Evolutionary conservation across 2,329 filamentous ascomycete genomes (phyloP).

Genomic region (Alternaria dauci): DNA sequence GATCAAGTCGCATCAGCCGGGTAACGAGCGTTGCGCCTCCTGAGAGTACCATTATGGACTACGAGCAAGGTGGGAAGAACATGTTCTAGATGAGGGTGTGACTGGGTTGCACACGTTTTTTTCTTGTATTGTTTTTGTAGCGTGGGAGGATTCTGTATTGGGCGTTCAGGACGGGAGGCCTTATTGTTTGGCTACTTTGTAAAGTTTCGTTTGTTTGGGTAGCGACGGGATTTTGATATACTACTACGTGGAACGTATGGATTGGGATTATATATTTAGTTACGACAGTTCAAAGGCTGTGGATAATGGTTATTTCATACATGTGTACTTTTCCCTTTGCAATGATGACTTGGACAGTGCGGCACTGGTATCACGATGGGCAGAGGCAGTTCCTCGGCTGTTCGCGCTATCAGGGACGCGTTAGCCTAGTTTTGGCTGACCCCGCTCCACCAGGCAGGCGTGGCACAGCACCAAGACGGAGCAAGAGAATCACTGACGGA

Average conservation of each 20-base stretch:
- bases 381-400: slow-evolving; percentile 9
- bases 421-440: slow-evolving; percentile 7
- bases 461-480: slow-evolving; percentile 3
- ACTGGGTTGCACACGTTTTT: slow-evolving; percentile 11
- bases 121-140: slow-evolving; percentile 10
- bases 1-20: slow-evolving; percentile 38
- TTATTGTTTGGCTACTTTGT: background rate
- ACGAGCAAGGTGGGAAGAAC: slow-evolving; percentile 35
- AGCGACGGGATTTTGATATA: background rate
- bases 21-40: slow-evolving; percentile 39
- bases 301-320: background rate
- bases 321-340: background rate
- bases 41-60: slow-evolving; percentile 49
- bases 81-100: slow-evolving; percentile 32
- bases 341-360: background rate
- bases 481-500: background rate
- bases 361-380: background rate
- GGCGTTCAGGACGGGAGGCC: slow-evolving; percentile 3
- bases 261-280: slow-evolving; percentile 7
- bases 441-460: background rate
- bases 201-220: slow-evolving; percentile 10
- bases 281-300: background rate
- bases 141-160: slow-evolving; percentile 16
- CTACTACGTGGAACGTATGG: slow-evolving; percentile 2
- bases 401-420: background rate